These are phyloP conservation scores for Ophiocordyceps sinensis DNA, from an alignment of 2,329 filamentous ascomycete genomes.

Conservation along the genomic window DNA sequence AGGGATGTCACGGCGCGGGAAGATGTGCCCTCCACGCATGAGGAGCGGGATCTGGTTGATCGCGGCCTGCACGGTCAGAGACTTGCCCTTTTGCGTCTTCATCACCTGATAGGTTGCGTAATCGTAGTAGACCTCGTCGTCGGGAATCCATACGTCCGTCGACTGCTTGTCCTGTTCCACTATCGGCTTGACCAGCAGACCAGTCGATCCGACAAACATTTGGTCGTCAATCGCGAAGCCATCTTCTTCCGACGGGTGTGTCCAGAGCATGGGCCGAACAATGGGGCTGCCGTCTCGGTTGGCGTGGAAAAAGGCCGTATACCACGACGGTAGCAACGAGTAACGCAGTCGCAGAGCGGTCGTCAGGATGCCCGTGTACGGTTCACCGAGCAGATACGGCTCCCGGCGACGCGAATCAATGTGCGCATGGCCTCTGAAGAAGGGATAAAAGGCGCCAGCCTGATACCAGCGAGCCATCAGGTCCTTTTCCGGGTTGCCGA, in stretches of 20 bases:
- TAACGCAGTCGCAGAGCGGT: constrained; percentile 82
- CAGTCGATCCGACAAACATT: constrained; percentile 77
- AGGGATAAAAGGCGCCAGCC: constrained; percentile 90
- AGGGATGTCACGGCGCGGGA: constrained; percentile 78
- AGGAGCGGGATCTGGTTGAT: constrained; percentile 78
- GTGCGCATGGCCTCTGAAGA: constrained; percentile 94
- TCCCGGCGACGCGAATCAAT: constrained; percentile 91
- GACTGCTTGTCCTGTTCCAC: constrained; percentile 60
- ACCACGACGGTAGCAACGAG: constrained; percentile 82
- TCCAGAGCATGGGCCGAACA: constrained; percentile 83
- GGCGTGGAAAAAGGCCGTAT: constrained; percentile 90
- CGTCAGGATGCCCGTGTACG: constrained; percentile 74
- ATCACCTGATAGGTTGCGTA: constrained; percentile 81
- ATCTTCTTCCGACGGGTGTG: constrained; percentile 70
- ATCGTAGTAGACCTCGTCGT: constrained; percentile 83
- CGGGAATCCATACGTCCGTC: constrained; percentile 74
- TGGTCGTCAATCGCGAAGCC: constrained; percentile 90
- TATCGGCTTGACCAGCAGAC: constrained; percentile 85
- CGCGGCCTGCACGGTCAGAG: constrained; percentile 57
- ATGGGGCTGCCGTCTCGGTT: constrained; percentile 74
- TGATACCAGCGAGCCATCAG: constrained; percentile 93
- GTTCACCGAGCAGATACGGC: constrained; percentile 76
- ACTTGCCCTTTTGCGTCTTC: constrained; percentile 52
- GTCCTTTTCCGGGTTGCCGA: constrained; percentile 89
- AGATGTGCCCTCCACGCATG: constrained; percentile 86